Evolutionary conservation across 352 stramenopile genomes (phyloP), one percentile per base, ranked within the genome.

Genomic region (Globisporangium cederbergense): DNA sequence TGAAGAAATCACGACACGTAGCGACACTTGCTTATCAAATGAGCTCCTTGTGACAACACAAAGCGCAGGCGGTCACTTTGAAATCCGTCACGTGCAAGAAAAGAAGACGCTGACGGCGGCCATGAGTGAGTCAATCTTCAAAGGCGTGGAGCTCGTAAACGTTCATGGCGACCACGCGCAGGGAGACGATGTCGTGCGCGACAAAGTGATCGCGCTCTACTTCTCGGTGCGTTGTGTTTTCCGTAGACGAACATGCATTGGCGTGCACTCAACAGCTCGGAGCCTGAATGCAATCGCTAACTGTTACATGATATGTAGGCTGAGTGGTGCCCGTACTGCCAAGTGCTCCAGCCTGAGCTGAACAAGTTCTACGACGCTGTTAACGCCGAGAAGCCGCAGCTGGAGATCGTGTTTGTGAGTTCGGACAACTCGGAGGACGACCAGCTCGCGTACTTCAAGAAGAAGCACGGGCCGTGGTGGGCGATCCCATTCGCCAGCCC

Each of bases 291-390:
- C 4, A 10, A 20, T 13, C 36, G 32, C 36, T 46, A 14, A n/a
- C 40, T 42, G 11, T 2, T n/a, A n/a, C 36, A 9, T 38, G 20
- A 2, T 7, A 30, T 40, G 18, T 14, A 92, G 80, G 82, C 86
- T 3, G 81, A 93, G 51, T 92, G 82, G 86, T 95, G 86, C 60
- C 82, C 82, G 9, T 79, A 93, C 65, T 95, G 86, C 74, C 82
- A 82, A 60, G 71, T 60, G 34, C 91, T 95, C 71, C 81, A 91
- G 62, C 84, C 86, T 32, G 60, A 68, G 55, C 68, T 95, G 20
- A 95, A 92, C 65, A 65, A 54, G 10, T 92, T 93, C 64, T 91
- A 91, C 68, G 60, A 76, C 47, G 58, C 70, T 3, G 73, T 76
- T 34, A 76, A 83, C 58, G 72, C 62, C 20, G 47, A 76, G 2